Base-by-base conservation (phyloP, 345 rosid genomes). In the Pistacia atlantica region DNA sequence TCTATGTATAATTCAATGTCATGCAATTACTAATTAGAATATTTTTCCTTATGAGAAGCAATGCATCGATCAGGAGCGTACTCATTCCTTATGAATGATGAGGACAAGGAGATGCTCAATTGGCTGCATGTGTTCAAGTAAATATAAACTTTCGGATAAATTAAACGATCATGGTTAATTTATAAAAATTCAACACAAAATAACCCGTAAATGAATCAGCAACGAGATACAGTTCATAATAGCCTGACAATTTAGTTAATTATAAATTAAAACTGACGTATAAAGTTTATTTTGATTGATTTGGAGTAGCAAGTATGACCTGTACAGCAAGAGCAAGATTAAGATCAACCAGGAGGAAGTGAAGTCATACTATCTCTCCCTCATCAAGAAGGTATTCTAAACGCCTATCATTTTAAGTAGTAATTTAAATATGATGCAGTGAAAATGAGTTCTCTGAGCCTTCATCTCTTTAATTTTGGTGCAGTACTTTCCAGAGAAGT, bases 51-150 rank as follows among this genome's bases (percentile, higher is more conserved):
- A 16, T 54, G 57, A 49, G 65, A 77, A 92, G 97, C 97, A 59
- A 78, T 89, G 76, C 91, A 90, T 75, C 86, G 54, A 61, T 80
- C 76, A 14, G 90, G 86, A 73, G 86, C 87, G 12, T 92, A 90
- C 72, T 83, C 55, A 4, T 88, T 84, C 73, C 87, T 92, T 0
- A 82, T 89, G 85, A 89, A 84, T 73, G 82, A 87, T 33, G 86
- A 87, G 71, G 93, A 92, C 65, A 76, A 77, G 38, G 87, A 87
- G 67, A 83, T 82, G 14, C 20, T 87, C 22, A 85, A 88, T 75
- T 92, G 94, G 93, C 89, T 92, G 65, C 81, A 88, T 35, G 17
- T 89, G 17, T 90, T 92, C 84, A 92, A 86, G 94, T 92, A 22
- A 81, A 22, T n/a, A 8, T 61, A n/a, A 42, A 65, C 42, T 17